phyloP scores from a whole-genome alignment of 768 basidiomycete genomes.

The Trametes sanguinea region DNA sequence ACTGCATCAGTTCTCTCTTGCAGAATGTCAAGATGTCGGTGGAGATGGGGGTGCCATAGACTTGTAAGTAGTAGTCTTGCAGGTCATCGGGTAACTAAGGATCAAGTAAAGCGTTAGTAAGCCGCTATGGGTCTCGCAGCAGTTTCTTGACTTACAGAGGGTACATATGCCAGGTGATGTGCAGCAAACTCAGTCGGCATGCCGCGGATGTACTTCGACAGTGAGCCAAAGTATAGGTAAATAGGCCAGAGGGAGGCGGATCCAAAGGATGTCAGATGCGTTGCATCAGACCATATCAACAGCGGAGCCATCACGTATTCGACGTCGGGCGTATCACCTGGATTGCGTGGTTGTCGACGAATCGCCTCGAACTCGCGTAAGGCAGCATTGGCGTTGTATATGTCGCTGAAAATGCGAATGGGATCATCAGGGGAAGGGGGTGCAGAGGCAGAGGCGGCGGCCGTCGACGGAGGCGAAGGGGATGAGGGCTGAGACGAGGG shows the following conservation, averaged over 20 bases:
- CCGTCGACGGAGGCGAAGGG: background rate
- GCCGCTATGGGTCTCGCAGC: background rate
- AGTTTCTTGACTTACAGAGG: conserved; percentile 33
- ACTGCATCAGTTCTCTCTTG: conserved; percentile 36
- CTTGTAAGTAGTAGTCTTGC: conserved; percentile 31
- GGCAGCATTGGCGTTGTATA: conserved; percentile 19
- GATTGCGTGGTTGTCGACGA: conserved; percentile 6
- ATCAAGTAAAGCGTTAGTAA: background rate
- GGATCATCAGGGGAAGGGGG: background rate
- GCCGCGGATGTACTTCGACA: conserved; percentile 42
- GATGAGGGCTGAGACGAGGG: no score
- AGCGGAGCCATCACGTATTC: conserved; percentile 17
- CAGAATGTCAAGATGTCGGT: conserved; percentile 34
- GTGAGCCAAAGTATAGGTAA: conserved; percentile 42
- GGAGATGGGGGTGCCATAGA: conserved; percentile 19
- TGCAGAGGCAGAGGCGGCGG: background rate
- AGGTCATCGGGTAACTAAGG: conserved; percentile 37
- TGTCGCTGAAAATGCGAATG: conserved; percentile 22
- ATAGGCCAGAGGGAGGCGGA: conserved; percentile 40
- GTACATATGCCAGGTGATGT: conserved; percentile 48
- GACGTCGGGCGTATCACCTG: background rate
- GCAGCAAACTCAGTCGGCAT: conserved; percentile 35
- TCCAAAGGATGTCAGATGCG: conserved; percentile 32
- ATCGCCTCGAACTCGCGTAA: conserved; percentile 19
- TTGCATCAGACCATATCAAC: conserved; percentile 32